Base-by-base conservation (phyloP, 2,329 filamentous ascomycete genomes). In the Beauveria sp. region DNA sequence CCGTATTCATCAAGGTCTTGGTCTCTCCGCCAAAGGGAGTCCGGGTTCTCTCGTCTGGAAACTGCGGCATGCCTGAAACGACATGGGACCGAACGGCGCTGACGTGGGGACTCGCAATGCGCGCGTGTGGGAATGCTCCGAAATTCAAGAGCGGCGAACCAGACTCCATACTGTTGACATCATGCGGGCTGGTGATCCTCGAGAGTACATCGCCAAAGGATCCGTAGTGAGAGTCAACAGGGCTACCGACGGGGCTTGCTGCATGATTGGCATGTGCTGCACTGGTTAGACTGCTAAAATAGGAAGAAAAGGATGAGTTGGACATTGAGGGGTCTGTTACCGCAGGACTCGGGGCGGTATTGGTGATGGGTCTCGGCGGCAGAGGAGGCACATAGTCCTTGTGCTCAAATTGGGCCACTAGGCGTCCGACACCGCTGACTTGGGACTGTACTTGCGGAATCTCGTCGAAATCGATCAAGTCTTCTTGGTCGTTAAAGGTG, bases 351-450 rank as follows among this genome's bases (percentile, higher is more conserved):
- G 59, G 67, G 64, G 62, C 63, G 52, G 68, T 70, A 43, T 67
- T 70, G 38, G 26, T 20, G n/a, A 65, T 67, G 9, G 72, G 72
- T 59, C 75, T 69, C 7, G 73, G 70, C 52, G 74, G 74, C 1
- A 75, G 69, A 45, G 73, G 70, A 45, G 70, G 74, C 45, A 69
- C 69, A 66, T 70, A 73, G 52, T 66, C 70, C 60, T 74, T 75
- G 61, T 72, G 75, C 58, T 77, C 75, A 65, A 77, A 77, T 55
- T 76, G 75, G 54, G 75, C 73, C 61, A 77, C 72, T 52, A 77
- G 64, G 51, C 73, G 73, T 51, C 74, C 71, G 55, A 77, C 74
- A 45, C 72, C 65, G 26, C 67, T 66, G 24, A 64, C 58, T 54
- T 62, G 62, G 20, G 66, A 47, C 5, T 45, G 45, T 43, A 50